Conservation (phyloP, 140 eudicot species). For the Senecio squalidus region DNA sequence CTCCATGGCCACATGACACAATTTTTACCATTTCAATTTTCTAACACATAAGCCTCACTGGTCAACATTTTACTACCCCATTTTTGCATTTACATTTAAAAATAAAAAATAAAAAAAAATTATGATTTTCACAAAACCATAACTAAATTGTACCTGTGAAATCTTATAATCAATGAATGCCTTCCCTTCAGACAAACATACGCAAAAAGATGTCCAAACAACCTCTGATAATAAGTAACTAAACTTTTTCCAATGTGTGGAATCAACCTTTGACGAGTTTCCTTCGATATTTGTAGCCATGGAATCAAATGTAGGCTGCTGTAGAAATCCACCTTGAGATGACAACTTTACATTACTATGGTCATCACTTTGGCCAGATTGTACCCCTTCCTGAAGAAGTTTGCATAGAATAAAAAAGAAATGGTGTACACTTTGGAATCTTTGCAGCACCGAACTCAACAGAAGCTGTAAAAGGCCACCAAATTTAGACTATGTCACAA, state of each 20-base stretch:
- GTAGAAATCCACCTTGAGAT: slow-evolving; percentile 87
- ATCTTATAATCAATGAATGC: slow-evolving; percentile 53
- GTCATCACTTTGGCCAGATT: slow-evolving; percentile 27
- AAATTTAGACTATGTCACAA: slow-evolving; percentile 16
- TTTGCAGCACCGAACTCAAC: slow-evolving; percentile 55
- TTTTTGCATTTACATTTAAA: too few relatives aligned
- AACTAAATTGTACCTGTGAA: slow-evolving; percentile 61
- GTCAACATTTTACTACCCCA: too few relatives aligned
- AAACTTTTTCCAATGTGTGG: slow-evolving; percentile 54
- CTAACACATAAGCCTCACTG: too few relatives aligned
- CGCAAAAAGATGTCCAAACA: slow-evolving; percentile 70
- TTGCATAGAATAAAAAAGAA: slow-evolving; percentile 87
- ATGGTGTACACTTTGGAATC: slow-evolving; percentile 71
- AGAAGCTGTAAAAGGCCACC: slow-evolving; percentile 54
- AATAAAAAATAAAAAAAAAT: slow-evolving; percentile 4
- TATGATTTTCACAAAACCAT: background rate
- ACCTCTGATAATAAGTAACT: slow-evolving; percentile 52
- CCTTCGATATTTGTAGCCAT: slow-evolving; percentile 19
- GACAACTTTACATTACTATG: slow-evolving; percentile 33
- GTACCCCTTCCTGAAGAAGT: slow-evolving; percentile 71
- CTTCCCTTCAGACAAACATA: slow-evolving; percentile 81
- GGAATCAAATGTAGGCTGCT: slow-evolving; percentile 49
- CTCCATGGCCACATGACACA: too few relatives aligned
- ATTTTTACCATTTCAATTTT: too few relatives aligned
- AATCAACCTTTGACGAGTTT: slow-evolving; percentile 32